phyloP scores from a whole-genome alignment of 1,284 basidiomycete species.

The Gomphus bonarii region DNA sequence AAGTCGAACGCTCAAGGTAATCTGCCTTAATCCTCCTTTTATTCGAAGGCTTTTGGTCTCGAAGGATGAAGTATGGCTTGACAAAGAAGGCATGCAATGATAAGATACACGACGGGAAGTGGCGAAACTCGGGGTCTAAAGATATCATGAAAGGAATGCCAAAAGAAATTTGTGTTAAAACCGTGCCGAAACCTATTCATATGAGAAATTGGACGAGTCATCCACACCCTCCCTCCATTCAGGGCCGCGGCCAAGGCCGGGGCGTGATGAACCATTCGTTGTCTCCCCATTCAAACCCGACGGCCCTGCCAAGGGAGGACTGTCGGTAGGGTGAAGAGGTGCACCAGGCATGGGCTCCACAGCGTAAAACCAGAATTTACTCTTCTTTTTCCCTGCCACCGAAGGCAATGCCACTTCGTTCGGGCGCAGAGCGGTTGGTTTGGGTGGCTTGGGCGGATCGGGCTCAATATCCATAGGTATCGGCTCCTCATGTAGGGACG shows the following conservation, averaged over 20 bases:
- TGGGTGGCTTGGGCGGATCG: neutral
- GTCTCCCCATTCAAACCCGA: neutral
- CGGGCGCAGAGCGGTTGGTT: constrained; percentile 34
- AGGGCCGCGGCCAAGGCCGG: neutral
- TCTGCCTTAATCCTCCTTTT: neutral
- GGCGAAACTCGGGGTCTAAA: neutral
- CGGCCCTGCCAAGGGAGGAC: neutral
- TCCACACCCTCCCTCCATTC: neutral
- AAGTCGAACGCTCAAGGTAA: neutral
- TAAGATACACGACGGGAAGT: neutral
- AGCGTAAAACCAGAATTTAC: constrained; percentile 76
- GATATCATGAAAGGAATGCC: neutral
- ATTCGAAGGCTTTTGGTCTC: neutral
- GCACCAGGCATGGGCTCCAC: constrained; percentile 49
- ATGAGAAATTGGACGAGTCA: neutral
- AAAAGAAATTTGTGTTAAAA: neutral
- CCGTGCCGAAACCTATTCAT: neutral
- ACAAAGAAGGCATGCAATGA: neutral
- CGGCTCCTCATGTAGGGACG: constrained; percentile 7
- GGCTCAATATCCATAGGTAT: constrained; percentile 9
- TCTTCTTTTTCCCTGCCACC: constrained; percentile 65
- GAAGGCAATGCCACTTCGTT: constrained; percentile 61
- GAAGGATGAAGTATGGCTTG: neutral
- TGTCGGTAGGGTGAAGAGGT: constrained; percentile 12
- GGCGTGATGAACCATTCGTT: neutral